Evolutionary conservation across 345 rosid species (phyloP).

Genomic region (Citrus trifoliata): DNA sequence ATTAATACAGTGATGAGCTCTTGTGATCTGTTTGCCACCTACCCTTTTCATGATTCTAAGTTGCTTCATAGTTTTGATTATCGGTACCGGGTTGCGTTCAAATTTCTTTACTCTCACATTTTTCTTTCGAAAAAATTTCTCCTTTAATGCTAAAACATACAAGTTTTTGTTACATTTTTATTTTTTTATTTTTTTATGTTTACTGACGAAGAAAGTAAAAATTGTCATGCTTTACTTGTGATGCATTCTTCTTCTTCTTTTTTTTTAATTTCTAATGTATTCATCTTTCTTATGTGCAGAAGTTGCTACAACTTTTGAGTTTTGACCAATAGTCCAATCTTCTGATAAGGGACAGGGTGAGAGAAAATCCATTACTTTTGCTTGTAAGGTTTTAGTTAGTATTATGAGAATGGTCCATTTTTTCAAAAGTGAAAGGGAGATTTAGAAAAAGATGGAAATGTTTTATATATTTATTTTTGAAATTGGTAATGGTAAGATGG

Average conservation of each 20-base stretch:
- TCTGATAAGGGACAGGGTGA: constrained; percentile 37
- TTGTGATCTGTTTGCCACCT: constrained; percentile 7
- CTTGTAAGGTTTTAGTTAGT: constrained; percentile 10
- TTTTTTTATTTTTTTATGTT: constrained; percentile 9
- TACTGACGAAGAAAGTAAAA: constrained; percentile 18
- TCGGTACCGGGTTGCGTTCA: constrained; percentile 9
- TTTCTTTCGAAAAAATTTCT: constrained; percentile 22
- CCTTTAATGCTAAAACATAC: constrained; percentile 6
- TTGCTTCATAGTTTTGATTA: constrained; percentile 17
- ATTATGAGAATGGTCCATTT: not conserved
- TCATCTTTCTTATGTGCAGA: constrained; percentile 29
- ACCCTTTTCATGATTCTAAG: constrained; percentile 9
- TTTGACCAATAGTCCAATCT: constrained; percentile 28
- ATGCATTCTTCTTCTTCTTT: constrained; percentile 17
- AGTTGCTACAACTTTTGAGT: constrained; percentile 24
- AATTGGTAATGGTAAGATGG: constrained; percentile 18
- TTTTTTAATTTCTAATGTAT: constrained; percentile 5
- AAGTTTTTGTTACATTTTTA: not conserved
- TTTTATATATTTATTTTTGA: constrained; percentile 12
- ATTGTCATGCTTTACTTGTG: constrained; percentile 53
- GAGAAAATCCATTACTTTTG: constrained; percentile 19
- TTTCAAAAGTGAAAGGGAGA: not conserved
- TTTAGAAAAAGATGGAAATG: not conserved
- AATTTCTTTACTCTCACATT: constrained; percentile 21
- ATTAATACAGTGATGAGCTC: constrained; percentile 2